Percentiles rank a stretch among this genome's conserved stretches.
phyloP scores from a whole-genome alignment of 345 rosid species.

The Populus nigra region DNA sequence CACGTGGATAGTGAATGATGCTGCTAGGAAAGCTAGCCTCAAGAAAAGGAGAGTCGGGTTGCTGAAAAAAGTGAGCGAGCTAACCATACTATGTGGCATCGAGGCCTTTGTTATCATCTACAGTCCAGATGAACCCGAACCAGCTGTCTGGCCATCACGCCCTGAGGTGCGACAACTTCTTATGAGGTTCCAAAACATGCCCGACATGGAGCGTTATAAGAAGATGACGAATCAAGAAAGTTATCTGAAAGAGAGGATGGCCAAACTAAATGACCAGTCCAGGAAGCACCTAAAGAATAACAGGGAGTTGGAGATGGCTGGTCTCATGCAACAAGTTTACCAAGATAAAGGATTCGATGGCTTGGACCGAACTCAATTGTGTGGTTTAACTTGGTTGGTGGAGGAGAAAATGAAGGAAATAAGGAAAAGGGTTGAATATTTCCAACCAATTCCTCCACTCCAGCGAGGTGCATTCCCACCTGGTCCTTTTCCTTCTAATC shows the following conservation, averaged over 20 bases:
- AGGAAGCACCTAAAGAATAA: slow-evolving; percentile 19
- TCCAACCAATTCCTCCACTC: slow-evolving; percentile 13
- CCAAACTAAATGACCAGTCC: slow-evolving; percentile 19
- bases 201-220: slow-evolving; percentile 27
- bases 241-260: slow-evolving; percentile 26
- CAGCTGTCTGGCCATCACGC: slow-evolving; percentile 38
- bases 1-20: slow-evolving; percentile 34
- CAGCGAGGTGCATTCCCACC: not conserved
- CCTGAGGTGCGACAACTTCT: slow-evolving; percentile 11
- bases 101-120: slow-evolving; percentile 34
- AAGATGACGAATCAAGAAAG: slow-evolving; percentile 38
- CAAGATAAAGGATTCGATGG: slow-evolving; percentile 8
- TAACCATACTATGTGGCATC: slow-evolving; percentile 40
- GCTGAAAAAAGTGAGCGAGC: slow-evolving; percentile 46
- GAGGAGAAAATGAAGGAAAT: slow-evolving; percentile 28
- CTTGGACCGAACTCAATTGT: slow-evolving; percentile 5
- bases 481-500: not conserved
- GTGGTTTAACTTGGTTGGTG: slow-evolving; percentile 17
- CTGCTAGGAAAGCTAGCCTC: slow-evolving; percentile 42
- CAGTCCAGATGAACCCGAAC: slow-evolving; percentile 38
- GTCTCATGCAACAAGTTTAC: slow-evolving; percentile 24
- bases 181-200: slow-evolving; percentile 16
- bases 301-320: slow-evolving; percentile 12
- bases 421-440: slow-evolving; percentile 10
- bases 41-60: slow-evolving; percentile 45